These are phyloP conservation scores for Umbelopsis isabellina DNA, from an alignment of 192 early-diverging fungal species.

Conservation along the genomic window DNA sequence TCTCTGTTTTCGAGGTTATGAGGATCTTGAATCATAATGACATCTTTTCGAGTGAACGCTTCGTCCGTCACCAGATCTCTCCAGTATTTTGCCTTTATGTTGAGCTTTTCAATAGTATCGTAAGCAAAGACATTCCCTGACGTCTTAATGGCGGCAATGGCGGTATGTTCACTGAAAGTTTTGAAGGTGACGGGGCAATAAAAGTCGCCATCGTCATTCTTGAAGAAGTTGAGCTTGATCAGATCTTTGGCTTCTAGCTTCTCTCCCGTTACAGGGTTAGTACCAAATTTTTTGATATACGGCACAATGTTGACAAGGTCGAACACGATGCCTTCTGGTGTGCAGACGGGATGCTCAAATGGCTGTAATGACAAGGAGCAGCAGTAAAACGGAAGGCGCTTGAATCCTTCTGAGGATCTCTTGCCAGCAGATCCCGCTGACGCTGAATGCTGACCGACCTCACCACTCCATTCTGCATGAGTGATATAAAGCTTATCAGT, in stretches of 20 bases:
- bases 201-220: constrained; percentile 80
- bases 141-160: constrained; percentile 84
- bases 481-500: constrained; percentile 91
- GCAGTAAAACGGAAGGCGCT: constrained; percentile 80
- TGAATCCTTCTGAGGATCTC: constrained; percentile 58
- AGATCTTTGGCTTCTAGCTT: constrained; percentile 74
- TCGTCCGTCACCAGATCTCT: constrained; percentile 85
- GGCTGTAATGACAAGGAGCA: constrained; percentile 92
- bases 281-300: constrained; percentile 79
- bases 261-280: constrained; percentile 84
- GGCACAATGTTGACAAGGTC: constrained; percentile 85
- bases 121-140: constrained; percentile 89
- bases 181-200: constrained; percentile 92
- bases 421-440: constrained; percentile 67
- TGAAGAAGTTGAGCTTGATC: constrained; percentile 78
- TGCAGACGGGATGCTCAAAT: constrained; percentile 85
- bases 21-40: constrained; percentile 92
- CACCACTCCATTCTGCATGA: constrained; percentile 63
- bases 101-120: constrained; percentile 85
- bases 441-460: constrained; percentile 60
- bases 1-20: constrained; percentile 70
- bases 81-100: constrained; percentile 85
- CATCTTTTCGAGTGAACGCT: constrained; percentile 83
- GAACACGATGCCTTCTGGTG: constrained; percentile 85
- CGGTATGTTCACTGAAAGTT: constrained; percentile 79